These are phyloP conservation scores for Globisporangium ultimum DNA, from an alignment of 352 stramenopile genomes.

Conservation along the genomic window DNA sequence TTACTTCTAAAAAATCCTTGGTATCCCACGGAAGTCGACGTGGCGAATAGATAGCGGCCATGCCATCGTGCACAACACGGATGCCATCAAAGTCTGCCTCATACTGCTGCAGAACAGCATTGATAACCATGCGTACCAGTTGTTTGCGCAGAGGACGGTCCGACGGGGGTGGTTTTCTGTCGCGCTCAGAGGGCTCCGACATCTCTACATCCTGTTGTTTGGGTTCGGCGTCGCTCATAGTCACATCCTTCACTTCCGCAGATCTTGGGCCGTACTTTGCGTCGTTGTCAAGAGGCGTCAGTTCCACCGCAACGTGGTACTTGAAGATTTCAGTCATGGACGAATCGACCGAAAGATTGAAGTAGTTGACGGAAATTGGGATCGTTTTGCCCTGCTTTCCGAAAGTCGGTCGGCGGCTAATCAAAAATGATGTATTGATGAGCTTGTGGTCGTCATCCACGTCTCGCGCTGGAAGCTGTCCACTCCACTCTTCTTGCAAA, in stretches of 20 bases:
- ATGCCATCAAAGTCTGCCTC: slow-evolving; percentile 51
- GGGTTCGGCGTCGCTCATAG: slow-evolving; percentile 26
- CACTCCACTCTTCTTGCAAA: slow-evolving; percentile 47
- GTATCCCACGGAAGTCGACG: slow-evolving; percentile 44
- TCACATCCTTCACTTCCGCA: slow-evolving; percentile 32
- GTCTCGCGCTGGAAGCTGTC: slow-evolving; percentile 22
- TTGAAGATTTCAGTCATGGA: slow-evolving; percentile 57
- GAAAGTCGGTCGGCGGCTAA: slow-evolving; percentile 43
- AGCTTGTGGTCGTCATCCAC: slow-evolving; percentile 42
- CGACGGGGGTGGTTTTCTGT: slow-evolving; percentile 14
- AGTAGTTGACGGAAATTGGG: slow-evolving; percentile 63
- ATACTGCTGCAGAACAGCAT: slow-evolving; percentile 44
- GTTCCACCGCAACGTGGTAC: slow-evolving; percentile 66
- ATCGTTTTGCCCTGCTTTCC: slow-evolving; percentile 29
- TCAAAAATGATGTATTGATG: slow-evolving; percentile 35
- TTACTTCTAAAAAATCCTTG: slow-evolving; percentile 50
- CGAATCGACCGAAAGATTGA: slow-evolving; percentile 47
- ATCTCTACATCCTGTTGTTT: slow-evolving; percentile 53
- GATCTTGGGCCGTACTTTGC: slow-evolving; percentile 48
- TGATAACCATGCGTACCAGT: slow-evolving; percentile 60
- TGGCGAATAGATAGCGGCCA: slow-evolving; percentile 55
- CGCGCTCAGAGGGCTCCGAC: slow-evolving; percentile 17
- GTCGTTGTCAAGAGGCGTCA: slow-evolving; percentile 33
- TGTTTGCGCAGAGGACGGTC: slow-evolving; percentile 38
- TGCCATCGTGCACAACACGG: slow-evolving; percentile 63